Evolutionary conservation across 441 rosid genomes (phyloP), one percentile per base, ranked within the genome.

Genomic region (Populus hybrid): DNA sequence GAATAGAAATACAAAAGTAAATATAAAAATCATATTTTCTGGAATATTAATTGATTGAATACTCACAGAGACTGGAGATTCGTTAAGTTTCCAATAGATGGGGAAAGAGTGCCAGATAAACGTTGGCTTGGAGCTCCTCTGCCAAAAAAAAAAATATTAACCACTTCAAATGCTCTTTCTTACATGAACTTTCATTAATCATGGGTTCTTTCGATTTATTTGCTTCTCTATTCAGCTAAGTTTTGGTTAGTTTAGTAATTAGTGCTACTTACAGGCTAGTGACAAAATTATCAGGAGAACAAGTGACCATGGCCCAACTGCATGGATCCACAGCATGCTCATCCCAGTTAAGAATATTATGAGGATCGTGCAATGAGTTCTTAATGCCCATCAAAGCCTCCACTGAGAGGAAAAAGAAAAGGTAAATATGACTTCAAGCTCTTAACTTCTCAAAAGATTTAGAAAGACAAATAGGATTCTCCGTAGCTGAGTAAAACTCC

Each of bases 71-170:
- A 88, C 86, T 95, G 97, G 73, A 95, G 93, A 86, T 91, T 84
- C 82, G 97, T 90, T 87, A 95, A 84, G 87, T 96, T 93, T 18
- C 93, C 92, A 45, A 96, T 93, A 82, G 90, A 89, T 33, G 94
- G 90, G 63, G 97, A 81, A 74, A 96, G 93, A 75, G 89, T 82
- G 29, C 99, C 98, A 68, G 98, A 92, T 68, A 96, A 87, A 74
- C 82, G 77, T 84, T 94, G 99, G 90, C 97, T 96, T 73, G 97
- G 97, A 82, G 90, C 92, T 79, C 93, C 98, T 80, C 99, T 96
- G 89, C 72, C 84, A 69, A 80, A 67, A 78, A 84, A 65, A 53
- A 29, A 74, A 6, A 9, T 69, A 9, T 16, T 16, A 38, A 76
- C 40, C 40, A 26, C 31, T 29, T 29, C 4, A 67, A 29, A 50